phyloP scores from a whole-genome alignment of 164 flowering plant genomes.

The Macadamia integrifolia region DNA sequence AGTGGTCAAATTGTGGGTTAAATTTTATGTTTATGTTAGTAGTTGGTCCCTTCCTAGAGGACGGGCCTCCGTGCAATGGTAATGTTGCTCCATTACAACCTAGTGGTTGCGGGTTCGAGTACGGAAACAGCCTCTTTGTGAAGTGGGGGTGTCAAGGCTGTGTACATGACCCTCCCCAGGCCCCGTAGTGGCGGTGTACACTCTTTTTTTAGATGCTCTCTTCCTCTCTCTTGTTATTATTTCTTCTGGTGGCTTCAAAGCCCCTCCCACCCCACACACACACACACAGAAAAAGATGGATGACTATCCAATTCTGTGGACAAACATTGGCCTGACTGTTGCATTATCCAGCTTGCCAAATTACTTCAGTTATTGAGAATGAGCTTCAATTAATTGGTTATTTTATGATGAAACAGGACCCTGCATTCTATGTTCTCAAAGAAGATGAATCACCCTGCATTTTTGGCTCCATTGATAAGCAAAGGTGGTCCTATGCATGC shows the following conservation, averaged over 20 bases:
- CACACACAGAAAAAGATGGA: no score
- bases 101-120: no score
- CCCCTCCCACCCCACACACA: no score
- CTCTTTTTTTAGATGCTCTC: not conserved
- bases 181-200: no score
- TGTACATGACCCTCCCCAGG: no score
- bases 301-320: not conserved
- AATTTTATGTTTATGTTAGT: not conserved
- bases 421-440: conserved; percentile 29
- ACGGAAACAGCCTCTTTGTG: no score
- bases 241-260: no score
- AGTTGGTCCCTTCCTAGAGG: not conserved
- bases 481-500: conserved; percentile 53
- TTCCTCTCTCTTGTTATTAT: not conserved
- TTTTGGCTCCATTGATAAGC: conserved; percentile 48
- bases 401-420: conserved; percentile 23
- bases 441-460: conserved; percentile 49
- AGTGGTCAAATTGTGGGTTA: not conserved
- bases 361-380: not conserved
- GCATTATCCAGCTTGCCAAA: not conserved
- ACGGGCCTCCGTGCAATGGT: no score
- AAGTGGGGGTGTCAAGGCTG: no score
- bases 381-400: not conserved
- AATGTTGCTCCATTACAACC: no score
- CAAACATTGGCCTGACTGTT: not conserved